These are phyloP conservation scores for Bretschneidera sinensis DNA, from an alignment of 345 rosid genomes.

Conservation along the genomic window DNA sequence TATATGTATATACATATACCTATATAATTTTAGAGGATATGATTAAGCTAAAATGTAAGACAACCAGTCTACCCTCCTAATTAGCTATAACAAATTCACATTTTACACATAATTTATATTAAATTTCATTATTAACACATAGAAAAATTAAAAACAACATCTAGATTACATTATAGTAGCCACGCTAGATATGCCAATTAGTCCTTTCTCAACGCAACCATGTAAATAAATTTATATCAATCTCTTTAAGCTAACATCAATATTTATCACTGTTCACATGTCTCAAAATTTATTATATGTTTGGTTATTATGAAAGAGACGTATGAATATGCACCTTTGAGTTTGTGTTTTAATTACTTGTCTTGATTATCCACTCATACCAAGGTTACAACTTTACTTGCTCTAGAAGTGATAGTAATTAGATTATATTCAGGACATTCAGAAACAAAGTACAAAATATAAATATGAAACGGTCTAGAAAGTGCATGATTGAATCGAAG, in stretches of 20 bases:
- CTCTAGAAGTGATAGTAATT: neutral
- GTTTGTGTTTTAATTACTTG: neutral
- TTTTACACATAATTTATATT: too few relatives aligned
- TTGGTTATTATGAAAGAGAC: neutral
- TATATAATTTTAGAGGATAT: too few relatives aligned
- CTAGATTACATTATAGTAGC: neutral
- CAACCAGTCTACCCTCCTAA: neutral
- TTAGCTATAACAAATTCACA: neutral
- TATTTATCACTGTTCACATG: neutral
- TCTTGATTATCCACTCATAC: neutral
- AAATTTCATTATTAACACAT: too few relatives aligned
- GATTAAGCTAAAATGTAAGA: too few relatives aligned
- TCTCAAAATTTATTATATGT: neutral
- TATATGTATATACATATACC: too few relatives aligned
- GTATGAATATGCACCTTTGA: neutral
- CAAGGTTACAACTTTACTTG: neutral
- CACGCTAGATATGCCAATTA: neutral
- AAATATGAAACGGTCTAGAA: neutral
- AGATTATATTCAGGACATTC: too few relatives aligned
- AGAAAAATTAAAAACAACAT: neutral
- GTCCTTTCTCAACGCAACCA: neutral
- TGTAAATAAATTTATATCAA: too few relatives aligned
- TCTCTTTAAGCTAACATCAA: too few relatives aligned
- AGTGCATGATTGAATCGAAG: too few relatives aligned
- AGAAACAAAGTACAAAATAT: neutral